Conservation (phyloP, 2,329 filamentous ascomycete genomes). For the Colletotrichum sublineola region DNA sequence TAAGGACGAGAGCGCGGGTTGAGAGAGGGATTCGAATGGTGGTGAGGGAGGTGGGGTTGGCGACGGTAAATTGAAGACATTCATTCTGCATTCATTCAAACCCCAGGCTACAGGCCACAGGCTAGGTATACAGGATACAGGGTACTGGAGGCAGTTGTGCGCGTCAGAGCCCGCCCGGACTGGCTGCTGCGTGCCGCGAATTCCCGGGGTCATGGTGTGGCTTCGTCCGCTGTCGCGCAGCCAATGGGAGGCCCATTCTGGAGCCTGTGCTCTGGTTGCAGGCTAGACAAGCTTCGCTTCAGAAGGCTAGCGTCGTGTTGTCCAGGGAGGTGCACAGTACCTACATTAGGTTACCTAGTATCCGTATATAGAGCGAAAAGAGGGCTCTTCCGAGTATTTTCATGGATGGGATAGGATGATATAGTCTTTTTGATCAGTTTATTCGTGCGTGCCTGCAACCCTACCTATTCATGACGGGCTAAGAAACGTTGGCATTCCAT, state of each 20-base stretch:
- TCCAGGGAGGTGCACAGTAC: background rate
- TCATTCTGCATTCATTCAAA: conserved; percentile 1
- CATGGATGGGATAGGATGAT: background rate
- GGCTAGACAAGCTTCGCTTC: conserved; percentile 24
- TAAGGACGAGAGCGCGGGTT: conserved; percentile 1
- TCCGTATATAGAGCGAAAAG: background rate
- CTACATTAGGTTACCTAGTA: no score
- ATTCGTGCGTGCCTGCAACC: background rate
- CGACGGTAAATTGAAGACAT: conserved; percentile 30
- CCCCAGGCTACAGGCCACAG: background rate
- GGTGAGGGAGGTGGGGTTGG: conserved; percentile 6
- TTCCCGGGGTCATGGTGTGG: conserved; percentile 24
- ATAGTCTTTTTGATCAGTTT: background rate
- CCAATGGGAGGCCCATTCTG: conserved; percentile 25
- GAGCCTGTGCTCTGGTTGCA: conserved; percentile 43
- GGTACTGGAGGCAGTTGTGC: conserved; percentile 33
- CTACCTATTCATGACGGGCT: background rate
- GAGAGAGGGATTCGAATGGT: background rate
- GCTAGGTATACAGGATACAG: background rate
- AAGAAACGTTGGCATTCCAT: background rate
- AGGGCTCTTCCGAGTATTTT: background rate
- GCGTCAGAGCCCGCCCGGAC: conserved; percentile 31
- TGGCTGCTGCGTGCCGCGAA: conserved; percentile 9
- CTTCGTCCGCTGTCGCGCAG: conserved; percentile 26
- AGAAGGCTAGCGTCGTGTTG: background rate